Evolutionary conservation across 2,329 filamentous ascomycete genomes (phyloP).

Genomic region (Botrytis fragariae): DNA sequence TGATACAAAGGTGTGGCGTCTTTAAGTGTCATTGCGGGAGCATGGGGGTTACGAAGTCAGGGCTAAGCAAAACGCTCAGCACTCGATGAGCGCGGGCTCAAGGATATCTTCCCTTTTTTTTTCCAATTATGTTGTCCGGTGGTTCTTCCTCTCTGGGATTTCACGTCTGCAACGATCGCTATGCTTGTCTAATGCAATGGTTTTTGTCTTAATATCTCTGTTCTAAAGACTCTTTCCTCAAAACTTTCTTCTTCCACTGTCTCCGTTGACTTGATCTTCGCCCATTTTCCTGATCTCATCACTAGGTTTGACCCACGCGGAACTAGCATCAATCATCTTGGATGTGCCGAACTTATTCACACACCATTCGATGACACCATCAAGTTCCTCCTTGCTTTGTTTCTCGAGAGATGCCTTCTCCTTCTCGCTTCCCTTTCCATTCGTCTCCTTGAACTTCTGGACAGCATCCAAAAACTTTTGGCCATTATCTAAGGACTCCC

Average conservation of each 20-base stretch:
- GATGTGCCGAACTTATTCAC: constrained; percentile 45
- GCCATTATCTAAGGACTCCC: constrained; percentile 37
- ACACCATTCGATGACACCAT: constrained; percentile 45
- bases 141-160: constrained; percentile 26
- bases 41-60: constrained; percentile 25
- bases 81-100: constrained; percentile 20
- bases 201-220: constrained; percentile 20
- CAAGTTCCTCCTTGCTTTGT: constrained; percentile 43
- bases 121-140: constrained; percentile 24
- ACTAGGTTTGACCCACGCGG: constrained; percentile 24
- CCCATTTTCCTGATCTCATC: constrained; percentile 23
- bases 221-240: constrained; percentile 17
- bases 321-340: constrained; percentile 44
- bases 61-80: constrained; percentile 21
- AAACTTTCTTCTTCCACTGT: constrained; percentile 24
- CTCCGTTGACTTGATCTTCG: constrained; percentile 23
- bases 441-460: constrained; percentile 31
- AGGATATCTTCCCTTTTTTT: constrained; percentile 21
- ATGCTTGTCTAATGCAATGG: constrained; percentile 25
- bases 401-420: constrained; percentile 29
- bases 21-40: constrained; percentile 25
- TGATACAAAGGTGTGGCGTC: constrained; percentile 31
- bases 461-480: constrained; percentile 42
- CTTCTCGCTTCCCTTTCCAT: constrained; percentile 14
- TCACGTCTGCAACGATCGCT: constrained; percentile 32